A percentile compares a stretch with the other conserved stretches of the same genome.
Conservation (phyloP, 768 basidiomycete species). For the Mycena maculata region DNA sequence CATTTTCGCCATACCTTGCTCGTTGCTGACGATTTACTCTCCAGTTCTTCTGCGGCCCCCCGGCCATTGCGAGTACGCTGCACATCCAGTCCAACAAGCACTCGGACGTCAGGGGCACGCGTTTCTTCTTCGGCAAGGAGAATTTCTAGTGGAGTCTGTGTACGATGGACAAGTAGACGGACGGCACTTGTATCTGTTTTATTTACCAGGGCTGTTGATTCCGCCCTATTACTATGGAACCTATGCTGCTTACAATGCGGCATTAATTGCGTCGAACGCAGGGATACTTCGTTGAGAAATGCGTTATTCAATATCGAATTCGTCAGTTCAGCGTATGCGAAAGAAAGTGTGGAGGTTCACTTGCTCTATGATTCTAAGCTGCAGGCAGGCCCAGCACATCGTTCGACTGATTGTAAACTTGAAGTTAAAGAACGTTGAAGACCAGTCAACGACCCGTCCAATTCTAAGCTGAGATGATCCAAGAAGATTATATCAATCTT, state of each 20-base stretch:
- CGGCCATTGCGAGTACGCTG: constrained; percentile 63
- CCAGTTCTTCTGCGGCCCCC: constrained; percentile 73
- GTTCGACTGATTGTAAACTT: no score
- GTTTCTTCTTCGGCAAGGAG: constrained; percentile 74
- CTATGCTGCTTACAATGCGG: constrained; percentile 6
- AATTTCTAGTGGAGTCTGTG: constrained; percentile 31
- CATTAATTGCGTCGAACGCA: background rate
- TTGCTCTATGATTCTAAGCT: no score
- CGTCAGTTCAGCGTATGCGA: no score
- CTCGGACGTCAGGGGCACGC: constrained; percentile 63
- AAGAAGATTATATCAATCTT: constrained; percentile 60
- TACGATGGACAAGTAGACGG: constrained; percentile 14
- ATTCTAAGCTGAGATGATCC: no score
- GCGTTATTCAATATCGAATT: no score
- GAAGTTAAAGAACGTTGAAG: no score
- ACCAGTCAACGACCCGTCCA: no score
- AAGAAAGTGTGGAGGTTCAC: no score
- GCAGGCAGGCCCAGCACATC: no score
- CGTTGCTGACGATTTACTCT: background rate
- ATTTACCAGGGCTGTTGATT: constrained; percentile 27
- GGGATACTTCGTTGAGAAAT: no score
- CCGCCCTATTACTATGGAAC: constrained; percentile 21
- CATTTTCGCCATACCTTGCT: background rate
- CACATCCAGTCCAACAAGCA: constrained; percentile 74
- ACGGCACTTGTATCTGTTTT: constrained; percentile 32